Base-by-base conservation (phyloP, 164 flowering plant genomes). In the Piper betle region DNA sequence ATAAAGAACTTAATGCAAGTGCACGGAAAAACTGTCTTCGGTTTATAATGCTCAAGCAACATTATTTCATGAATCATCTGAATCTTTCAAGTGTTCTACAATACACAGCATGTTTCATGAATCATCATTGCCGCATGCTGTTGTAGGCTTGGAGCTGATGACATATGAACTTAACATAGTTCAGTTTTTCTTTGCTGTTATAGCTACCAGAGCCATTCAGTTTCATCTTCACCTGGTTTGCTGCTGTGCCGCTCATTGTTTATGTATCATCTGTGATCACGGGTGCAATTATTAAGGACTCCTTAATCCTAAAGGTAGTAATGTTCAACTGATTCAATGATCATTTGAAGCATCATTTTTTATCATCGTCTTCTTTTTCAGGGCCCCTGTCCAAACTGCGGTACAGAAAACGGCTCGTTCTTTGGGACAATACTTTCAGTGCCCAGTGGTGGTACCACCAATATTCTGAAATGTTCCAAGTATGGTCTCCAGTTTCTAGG, bases 141-240 rank as follows among this genome's bases (percentile, higher is more conserved):
- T 25, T 25, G 33, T 25, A 25, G 33, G 33, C 33, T 25, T 25
- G 33, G 33, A 25, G 33, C 33, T 25, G 33, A 25, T 25, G 33
- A 25, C 33, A 25, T 25, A 25, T 25, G 33, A 25, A 25, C 33
- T 25, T 54, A 46, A 46, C 15, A 12, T 46, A 10, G 15, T 46
- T 15, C 12, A 46, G 11, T 46, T 46, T 9, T 10, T 46, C 15
- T 10, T 46, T 12, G 15, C 12, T 55, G 39, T 59, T 83, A 77
- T 87, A 93, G 99, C 89, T 94, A 48, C 96, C 95, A 25, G 99
- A 94, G 76, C 97, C 99, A 64, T 94, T 80, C 82, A 91, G 99
- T 72, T 94, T 94, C 82, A 80, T 94, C 58, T 88, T 94, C 82
- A 94, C 99, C 7, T 94, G 99, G 99, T 94, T 90, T 77, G 99